Base-by-base conservation (phyloP, 495 filamentous ascomycete species). In the Pyrenula massariospora region DNA sequence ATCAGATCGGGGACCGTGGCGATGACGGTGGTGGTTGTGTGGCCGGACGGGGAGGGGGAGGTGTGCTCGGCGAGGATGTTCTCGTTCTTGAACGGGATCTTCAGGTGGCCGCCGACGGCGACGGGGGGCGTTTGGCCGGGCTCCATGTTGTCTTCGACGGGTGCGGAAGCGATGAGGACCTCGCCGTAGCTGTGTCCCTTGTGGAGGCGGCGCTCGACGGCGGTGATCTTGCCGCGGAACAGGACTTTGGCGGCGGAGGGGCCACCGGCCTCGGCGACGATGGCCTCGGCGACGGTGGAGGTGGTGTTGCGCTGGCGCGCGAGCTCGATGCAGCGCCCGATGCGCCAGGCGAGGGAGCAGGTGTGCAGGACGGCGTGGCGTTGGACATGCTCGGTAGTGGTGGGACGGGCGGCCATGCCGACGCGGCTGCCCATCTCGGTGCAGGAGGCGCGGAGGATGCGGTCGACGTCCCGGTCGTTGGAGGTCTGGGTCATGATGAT, bases 71-170 rank as follows among this genome's bases (percentile, higher is more conserved):
- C 81, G 15, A 76, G 70, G 19, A 84, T 79, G 60, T 84, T 85
- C 61, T 85, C 82, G 62, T 84, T 84, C 68, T 83, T 83, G 66
- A 84, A 84, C 0, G 81, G 80, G 42, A 84, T 78, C 52, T 78
- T 77, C 52, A 84, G 62, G 23, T 58, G 66, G 3, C 73, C 71
- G 73, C 36, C 61, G 36, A 24, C 22, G 50, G 51, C 47, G 15
- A 57, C 2, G 3, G 48, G 42, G 24, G 24, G 10, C 50, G 24
- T n/a, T 22, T 58, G 36, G 59, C 59, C 15, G 5, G 5, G 8
- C 15, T 42, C 31, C 5, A 8, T 42, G 31, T 11, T 22, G 10
- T 42, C 47, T 23, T 24, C 59, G 24, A 2, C 55, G 8, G 5
- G 5, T 5, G 8, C 31, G 31, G 5, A 15, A 15, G 31, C 31